Evolutionary conservation across 1,284 basidiomycete genomes (phyloP).

Genomic region (Amylostereum areolatum): DNA sequence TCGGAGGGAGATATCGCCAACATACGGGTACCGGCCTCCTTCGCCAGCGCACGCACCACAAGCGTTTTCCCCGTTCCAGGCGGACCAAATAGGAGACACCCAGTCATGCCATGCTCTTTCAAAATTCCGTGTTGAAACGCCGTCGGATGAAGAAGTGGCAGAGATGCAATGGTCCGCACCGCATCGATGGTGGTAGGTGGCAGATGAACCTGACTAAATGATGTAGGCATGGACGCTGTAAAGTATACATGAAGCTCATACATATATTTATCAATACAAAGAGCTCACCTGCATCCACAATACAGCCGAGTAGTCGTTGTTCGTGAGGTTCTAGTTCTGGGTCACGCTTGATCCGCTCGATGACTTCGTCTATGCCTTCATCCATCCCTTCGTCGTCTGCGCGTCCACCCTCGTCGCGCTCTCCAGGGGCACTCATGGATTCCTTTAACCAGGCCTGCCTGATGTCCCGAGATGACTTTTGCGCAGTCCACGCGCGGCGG

Average conservation of each 20-base stretch:
- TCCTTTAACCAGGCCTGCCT: slow-evolving; percentile 61
- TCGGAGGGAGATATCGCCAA: slow-evolving; percentile 79
- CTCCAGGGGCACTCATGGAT: slow-evolving; percentile 33
- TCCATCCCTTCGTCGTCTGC: slow-evolving; percentile 28
- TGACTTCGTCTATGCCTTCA: slow-evolving; percentile 55
- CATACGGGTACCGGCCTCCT: slow-evolving; percentile 88
- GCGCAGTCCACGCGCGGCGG: slow-evolving; percentile 54
- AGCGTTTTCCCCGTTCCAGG: slow-evolving; percentile 91
- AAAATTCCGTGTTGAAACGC: slow-evolving; percentile 90
- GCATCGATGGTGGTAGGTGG: slow-evolving; percentile 83
- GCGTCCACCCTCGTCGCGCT: slow-evolving; percentile 26
- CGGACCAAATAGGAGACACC: slow-evolving; percentile 86
- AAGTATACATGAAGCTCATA: slow-evolving; percentile 4
- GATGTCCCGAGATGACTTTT: slow-evolving; percentile 41
- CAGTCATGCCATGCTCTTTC: slow-evolving; percentile 85
- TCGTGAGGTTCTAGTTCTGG: slow-evolving; percentile 73
- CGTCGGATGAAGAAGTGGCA: slow-evolving; percentile 85
- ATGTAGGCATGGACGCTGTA: slow-evolving; percentile 68
- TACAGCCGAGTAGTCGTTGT: slow-evolving; percentile 71
- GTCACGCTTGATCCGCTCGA: slow-evolving; percentile 71
- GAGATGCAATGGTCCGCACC: slow-evolving; percentile 84
- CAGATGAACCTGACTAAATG: slow-evolving; percentile 84
- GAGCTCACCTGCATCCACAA: slow-evolving; percentile 69
- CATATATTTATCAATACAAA: slow-evolving; percentile 7
- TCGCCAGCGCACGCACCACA: slow-evolving; percentile 85